phyloP scores from a whole-genome alignment of 2,329 filamentous ascomycete species.

The Ploettnerulaceae sp. region DNA sequence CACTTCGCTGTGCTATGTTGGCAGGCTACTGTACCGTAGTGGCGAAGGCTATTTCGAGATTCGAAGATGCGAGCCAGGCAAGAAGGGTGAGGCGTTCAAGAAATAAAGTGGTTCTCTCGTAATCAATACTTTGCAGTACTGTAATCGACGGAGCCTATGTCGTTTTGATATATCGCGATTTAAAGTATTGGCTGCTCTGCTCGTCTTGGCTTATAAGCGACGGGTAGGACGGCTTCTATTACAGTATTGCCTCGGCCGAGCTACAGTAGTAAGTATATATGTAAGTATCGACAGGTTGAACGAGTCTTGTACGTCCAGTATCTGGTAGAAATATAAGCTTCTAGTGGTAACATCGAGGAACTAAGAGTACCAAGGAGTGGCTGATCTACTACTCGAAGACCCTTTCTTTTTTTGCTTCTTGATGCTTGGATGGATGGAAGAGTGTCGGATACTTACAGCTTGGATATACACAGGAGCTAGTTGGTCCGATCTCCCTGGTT shows the following conservation, averaged over 20 bases:
- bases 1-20: conserved; percentile 2
- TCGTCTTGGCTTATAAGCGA: conserved; percentile 1
- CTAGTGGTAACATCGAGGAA: too few species aligned
- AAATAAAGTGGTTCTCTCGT: conserved; percentile 19
- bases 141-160: neutral
- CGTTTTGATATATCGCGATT: neutral
- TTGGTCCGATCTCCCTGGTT: too few species aligned
- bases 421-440: too few species aligned
- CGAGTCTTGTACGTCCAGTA: neutral
- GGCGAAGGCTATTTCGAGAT: conserved; percentile 16
- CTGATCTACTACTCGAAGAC: too few species aligned
- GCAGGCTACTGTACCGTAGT: neutral
- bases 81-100: conserved; percentile 10
- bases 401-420: too few species aligned
- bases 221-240: neutral
- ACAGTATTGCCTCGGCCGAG: neutral
- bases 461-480: too few species aligned
- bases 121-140: conserved; percentile 12
- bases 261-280: neutral
- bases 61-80: conserved; percentile 17
- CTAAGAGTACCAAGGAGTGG: too few species aligned
- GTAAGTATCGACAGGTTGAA: neutral
- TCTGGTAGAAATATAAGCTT: conserved; percentile 4
- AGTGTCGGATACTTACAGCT: too few species aligned
- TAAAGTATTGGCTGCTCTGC: too few species aligned